Evolutionary conservation across 2,329 filamentous ascomycete species (phyloP).

Genomic region (Dryadomyces quercivorus): DNA sequence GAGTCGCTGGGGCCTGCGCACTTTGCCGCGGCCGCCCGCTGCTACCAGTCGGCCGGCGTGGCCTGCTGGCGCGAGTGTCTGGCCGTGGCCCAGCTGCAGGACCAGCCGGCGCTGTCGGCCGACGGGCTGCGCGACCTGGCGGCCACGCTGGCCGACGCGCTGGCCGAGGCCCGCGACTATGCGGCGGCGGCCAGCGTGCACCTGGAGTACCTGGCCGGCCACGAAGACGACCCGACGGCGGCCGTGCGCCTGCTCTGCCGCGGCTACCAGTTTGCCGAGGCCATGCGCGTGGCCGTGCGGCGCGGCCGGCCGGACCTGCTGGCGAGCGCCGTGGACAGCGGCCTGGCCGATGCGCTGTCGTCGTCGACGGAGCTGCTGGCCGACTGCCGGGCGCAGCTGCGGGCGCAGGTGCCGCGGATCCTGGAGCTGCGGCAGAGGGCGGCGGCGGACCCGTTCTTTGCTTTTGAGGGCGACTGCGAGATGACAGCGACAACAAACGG

Average conservation of each 20-base stretch:
- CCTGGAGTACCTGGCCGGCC: slow-evolving; percentile 66
- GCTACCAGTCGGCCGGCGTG: slow-evolving; percentile 69
- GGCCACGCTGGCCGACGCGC: slow-evolving; percentile 60
- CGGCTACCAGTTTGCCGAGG: slow-evolving; percentile 77
- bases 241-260: slow-evolving; percentile 74
- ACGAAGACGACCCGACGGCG: slow-evolving; percentile 20
- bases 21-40: slow-evolving; percentile 62
- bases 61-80: slow-evolving; percentile 83
- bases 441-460: slow-evolving; percentile 71
- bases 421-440: slow-evolving; percentile 72
- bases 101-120: slow-evolving; percentile 13
- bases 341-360: slow-evolving; percentile 69
- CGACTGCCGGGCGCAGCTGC: slow-evolving; percentile 78
- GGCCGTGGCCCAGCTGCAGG: slow-evolving; percentile 56
- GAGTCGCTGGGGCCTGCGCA: slow-evolving; percentile 59
- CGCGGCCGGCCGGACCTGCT: slow-evolving; percentile 52
- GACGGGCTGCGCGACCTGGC: slow-evolving; percentile 56
- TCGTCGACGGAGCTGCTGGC: slow-evolving; percentile 82
- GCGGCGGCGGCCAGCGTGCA: slow-evolving; percentile 67
- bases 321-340: slow-evolving; percentile 56
- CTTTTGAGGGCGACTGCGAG: slow-evolving; percentile 65
- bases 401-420: slow-evolving; percentile 76
- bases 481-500: slow-evolving; percentile 29
- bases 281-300: slow-evolving; percentile 63
- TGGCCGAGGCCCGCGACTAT: slow-evolving; percentile 78